A percentile compares a stretch with the other conserved stretches of the same genome.
phyloP scores from a whole-genome alignment of 176 grass and related monocot genomes.

The sorghum (Sorghum bicolor) region DNA sequence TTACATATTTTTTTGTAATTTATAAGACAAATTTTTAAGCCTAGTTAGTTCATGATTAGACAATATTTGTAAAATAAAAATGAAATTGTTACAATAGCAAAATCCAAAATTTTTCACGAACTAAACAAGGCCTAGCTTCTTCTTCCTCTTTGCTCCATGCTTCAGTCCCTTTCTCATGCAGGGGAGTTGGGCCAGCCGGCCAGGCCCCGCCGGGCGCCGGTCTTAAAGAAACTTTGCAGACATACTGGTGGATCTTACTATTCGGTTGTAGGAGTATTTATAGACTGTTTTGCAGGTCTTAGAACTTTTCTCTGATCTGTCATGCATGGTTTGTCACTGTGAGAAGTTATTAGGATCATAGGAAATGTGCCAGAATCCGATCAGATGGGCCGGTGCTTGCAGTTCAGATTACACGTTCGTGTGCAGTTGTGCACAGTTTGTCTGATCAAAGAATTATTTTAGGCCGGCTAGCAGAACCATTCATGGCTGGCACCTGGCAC shows the following conservation, averaged over 20 bases:
- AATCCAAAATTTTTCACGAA: too few species aligned
- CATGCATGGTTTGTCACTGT: neutral
- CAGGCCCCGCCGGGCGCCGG: neutral
- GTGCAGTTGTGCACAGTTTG: slow-evolving; percentile 17
- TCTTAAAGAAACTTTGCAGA: slow-evolving; percentile 32
- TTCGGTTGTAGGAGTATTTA: slow-evolving; percentile 14
- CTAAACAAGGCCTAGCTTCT: too few species aligned
- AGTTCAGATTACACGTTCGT: slow-evolving; percentile 11
- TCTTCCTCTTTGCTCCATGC: slow-evolving; percentile 3
- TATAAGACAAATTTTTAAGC: too few species aligned
- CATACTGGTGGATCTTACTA: neutral
- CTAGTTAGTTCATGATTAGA: too few species aligned
- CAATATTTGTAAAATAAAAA: too few species aligned
- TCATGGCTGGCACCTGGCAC: neutral
- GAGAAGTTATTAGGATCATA: neutral
- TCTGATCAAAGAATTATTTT: neutral
- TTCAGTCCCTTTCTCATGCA: slow-evolving; percentile 29
- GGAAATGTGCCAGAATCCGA: neutral
- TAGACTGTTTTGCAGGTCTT: slow-evolving; percentile 6
- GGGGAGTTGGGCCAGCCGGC: neutral
- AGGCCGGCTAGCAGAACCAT: too few species aligned
- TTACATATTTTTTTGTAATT: too few species aligned
- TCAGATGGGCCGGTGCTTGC: neutral
- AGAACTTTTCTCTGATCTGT: neutral
- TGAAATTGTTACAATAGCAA: too few species aligned